These are phyloP conservation scores for Neltuma alba DNA, from an alignment of 306 rosid genomes.

Conservation along the genomic window DNA sequence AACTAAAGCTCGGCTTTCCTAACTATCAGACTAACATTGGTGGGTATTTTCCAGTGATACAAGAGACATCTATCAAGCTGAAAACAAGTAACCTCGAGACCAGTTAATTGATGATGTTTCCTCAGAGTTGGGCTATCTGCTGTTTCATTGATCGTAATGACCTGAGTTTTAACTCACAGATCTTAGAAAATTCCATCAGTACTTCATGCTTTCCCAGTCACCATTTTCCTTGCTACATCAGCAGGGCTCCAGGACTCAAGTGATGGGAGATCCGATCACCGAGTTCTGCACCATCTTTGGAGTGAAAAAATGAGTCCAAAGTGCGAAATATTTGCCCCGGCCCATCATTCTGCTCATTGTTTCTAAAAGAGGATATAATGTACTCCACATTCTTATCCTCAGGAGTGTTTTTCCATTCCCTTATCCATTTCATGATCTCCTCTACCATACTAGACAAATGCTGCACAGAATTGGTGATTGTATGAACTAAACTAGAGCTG, in stretches of 20 bases:
- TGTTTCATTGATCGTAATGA: constrained; percentile 61
- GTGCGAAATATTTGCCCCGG: constrained; percentile 69
- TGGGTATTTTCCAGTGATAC: not conserved
- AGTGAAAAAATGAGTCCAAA: constrained; percentile 54
- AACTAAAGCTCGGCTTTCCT: not conserved
- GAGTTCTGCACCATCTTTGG: constrained; percentile 48
- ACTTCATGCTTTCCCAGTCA: constrained; percentile 65
- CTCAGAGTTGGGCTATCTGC: constrained; percentile 69
- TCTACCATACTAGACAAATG: constrained; percentile 58
- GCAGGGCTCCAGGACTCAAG: constrained; percentile 75
- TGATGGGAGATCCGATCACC: constrained; percentile 68
- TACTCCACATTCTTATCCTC: constrained; percentile 66
- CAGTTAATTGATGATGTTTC: constrained; percentile 9
- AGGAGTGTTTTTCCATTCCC: constrained; percentile 55
- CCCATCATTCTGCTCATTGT: constrained; percentile 57
- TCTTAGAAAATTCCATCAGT: constrained; percentile 57
- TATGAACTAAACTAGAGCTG: constrained; percentile 45
- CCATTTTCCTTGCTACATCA: constrained; percentile 75
- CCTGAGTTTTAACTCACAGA: constrained; percentile 71
- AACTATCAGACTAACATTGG: not conserved
- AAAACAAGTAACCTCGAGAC: constrained; percentile 5
- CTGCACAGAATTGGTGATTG: constrained; percentile 57
- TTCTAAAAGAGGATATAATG: constrained; percentile 52
- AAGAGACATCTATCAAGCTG: constrained; percentile 18
- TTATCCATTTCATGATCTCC: constrained; percentile 63